These are phyloP conservation scores for Fusarium udum DNA, from an alignment of 2,329 filamentous ascomycete species.

Conservation along the genomic window DNA sequence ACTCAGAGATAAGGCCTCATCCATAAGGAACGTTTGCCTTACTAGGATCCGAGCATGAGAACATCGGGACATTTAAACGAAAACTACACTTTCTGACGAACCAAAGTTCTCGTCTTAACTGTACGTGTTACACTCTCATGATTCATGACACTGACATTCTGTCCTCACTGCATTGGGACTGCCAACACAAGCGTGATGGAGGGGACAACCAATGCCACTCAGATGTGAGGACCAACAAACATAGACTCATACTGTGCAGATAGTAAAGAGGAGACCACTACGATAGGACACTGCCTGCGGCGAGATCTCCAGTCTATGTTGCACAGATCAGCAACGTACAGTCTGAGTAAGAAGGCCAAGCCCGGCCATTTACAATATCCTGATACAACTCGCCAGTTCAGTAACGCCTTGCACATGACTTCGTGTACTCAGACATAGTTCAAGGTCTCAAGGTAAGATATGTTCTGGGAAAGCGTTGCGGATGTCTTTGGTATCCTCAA, in stretches of 20 bases:
- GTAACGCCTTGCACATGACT: not conserved
- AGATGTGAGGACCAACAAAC: not conserved
- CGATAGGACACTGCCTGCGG: not conserved
- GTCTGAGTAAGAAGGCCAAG: not conserved
- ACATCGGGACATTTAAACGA: not conserved
- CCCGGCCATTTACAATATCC: not conserved
- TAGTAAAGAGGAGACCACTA: not conserved
- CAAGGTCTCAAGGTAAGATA: not conserved
- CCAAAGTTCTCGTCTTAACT: not conserved
- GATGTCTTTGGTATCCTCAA: not conserved
- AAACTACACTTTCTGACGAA: not conserved
- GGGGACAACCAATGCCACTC: not conserved
- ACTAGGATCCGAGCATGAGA: not conserved
- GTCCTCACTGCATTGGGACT: constrained; percentile 15
- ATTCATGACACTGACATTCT: not conserved
- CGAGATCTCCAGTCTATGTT: not conserved
- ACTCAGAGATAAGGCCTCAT: constrained; percentile 6
- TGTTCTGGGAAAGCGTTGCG: not conserved
- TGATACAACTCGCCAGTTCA: not conserved
- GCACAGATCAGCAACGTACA: not conserved
- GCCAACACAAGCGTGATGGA: not conserved
- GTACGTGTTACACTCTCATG: not conserved
- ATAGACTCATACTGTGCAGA: not conserved
- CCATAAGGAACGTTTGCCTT: not conserved
- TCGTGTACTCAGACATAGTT: not conserved